Percentiles rank a stretch among this genome's conserved stretches.
phyloP scores from a whole-genome alignment of 192 early-diverging fungal species.

The Rhizophlyctis rosea region DNA sequence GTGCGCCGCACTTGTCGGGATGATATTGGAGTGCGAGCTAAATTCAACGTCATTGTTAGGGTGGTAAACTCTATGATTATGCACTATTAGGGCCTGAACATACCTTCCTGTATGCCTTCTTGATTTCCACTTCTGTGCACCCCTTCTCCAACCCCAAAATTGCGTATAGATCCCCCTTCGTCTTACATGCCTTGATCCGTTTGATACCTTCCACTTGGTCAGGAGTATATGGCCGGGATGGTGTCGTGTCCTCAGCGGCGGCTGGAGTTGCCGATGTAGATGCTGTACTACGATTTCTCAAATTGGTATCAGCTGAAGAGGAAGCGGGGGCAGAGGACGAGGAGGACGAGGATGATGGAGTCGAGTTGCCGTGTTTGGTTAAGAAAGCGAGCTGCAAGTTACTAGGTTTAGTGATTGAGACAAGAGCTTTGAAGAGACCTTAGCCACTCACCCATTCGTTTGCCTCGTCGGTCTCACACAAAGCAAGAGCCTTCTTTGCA shows the following conservation, averaged over 20 bases:
- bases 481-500: slow-evolving; percentile 72
- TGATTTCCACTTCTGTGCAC: slow-evolving; percentile 78
- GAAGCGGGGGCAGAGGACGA: slow-evolving; percentile 19
- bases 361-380: slow-evolving; percentile 14
- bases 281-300: slow-evolving; percentile 23
- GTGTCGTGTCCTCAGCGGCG: slow-evolving; percentile 10
- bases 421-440: not conserved
- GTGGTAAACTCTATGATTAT: no score
- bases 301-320: slow-evolving; percentile 17
- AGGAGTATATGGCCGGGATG: slow-evolving; percentile 61
- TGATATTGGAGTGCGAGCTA: slow-evolving; percentile 89
- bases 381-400: slow-evolving; percentile 12
- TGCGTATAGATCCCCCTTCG: slow-evolving; percentile 74
- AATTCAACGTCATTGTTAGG: no score
- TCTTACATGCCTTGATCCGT: slow-evolving; percentile 66
- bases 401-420: not conserved
- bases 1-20: slow-evolving; percentile 93
- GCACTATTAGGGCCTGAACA: no score
- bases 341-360: slow-evolving; percentile 21
- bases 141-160: slow-evolving; percentile 73
- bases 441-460: slow-evolving; percentile 42
- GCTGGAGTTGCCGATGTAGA: slow-evolving; percentile 27
- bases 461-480: slow-evolving; percentile 74
- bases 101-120: slow-evolving; percentile 93
- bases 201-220: slow-evolving; percentile 80